phyloP scores from a whole-genome alignment of 371 early-diverging fungal species.

The Mucor racemosus region DNA sequence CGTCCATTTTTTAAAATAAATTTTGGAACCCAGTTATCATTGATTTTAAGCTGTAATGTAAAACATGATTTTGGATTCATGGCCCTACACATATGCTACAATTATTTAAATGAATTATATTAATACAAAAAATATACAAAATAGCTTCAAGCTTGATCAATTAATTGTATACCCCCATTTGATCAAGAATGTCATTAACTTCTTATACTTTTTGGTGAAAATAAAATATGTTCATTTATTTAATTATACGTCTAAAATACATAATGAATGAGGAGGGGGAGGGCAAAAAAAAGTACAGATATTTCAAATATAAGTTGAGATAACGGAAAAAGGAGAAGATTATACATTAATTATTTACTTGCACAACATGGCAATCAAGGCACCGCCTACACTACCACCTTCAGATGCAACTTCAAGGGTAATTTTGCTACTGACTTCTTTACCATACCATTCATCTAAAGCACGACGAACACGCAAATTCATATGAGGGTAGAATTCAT shows the following conservation, averaged over 20 bases:
- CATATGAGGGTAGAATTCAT: constrained; percentile 49
- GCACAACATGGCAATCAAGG: constrained; percentile 55
- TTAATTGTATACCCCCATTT: too few relatives aligned
- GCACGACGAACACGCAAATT: constrained; percentile 34
- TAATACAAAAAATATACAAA: too few relatives aligned
- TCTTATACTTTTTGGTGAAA: not conserved
- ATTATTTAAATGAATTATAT: too few relatives aligned
- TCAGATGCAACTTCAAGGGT: constrained; percentile 46
- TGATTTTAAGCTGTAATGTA: too few relatives aligned
- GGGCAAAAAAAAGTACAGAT: constrained; percentile 1
- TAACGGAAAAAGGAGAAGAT: not conserved
- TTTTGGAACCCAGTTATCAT: too few relatives aligned
- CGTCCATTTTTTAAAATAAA: too few relatives aligned
- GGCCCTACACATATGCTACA: too few relatives aligned
- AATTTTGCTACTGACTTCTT: constrained; percentile 31
- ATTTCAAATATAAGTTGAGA: constrained; percentile 2
- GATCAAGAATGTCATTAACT: too few relatives aligned
- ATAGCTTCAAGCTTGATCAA: too few relatives aligned
- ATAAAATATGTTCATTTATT: not conserved
- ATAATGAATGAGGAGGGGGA: not conserved
- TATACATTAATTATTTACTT: constrained; percentile 11
- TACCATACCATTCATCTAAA: constrained; percentile 47
- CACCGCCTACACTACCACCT: constrained; percentile 54
- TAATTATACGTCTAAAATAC: not conserved
- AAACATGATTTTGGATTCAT: not conserved